A percentile compares a stretch with the other conserved stretches of the same genome.
These are phyloP conservation scores for Candida tunisiensis DNA, from an alignment of 1,139 yeast species.

Conservation along the genomic window DNA sequence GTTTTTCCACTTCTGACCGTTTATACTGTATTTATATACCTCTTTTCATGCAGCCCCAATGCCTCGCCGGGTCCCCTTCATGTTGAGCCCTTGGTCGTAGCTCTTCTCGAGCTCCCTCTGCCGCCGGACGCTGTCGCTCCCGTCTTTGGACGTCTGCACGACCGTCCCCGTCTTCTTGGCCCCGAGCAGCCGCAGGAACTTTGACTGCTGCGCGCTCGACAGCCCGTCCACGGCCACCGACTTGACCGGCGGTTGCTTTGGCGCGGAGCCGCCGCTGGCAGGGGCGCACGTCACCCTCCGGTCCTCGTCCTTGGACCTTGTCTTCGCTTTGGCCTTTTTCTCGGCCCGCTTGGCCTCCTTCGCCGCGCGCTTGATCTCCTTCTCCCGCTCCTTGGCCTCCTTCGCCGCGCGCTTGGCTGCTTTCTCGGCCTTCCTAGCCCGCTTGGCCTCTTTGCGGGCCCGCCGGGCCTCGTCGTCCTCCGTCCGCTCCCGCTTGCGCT, in stretches of 20 bases:
- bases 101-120: neutral
- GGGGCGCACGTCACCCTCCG: neutral
- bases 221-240: neutral
- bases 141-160: neutral
- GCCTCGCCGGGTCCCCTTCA: neutral
- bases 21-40: neutral
- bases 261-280: no score
- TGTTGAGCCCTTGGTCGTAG: neutral
- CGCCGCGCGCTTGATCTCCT: neutral
- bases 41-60: neutral
- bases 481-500: neutral
- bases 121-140: neutral
- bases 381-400: neutral
- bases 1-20: slow-evolving; percentile 5
- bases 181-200: slow-evolving; percentile 1
- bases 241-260: no score
- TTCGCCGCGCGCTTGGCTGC: neutral
- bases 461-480: neutral
- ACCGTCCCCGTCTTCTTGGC: neutral
- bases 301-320: neutral
- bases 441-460: neutral
- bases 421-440: neutral
- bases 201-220: neutral
- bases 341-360: neutral
- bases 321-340: neutral